Evolutionary conservation across 495 filamentous ascomycete species (phyloP).

Genomic region (Rhypophila decipiens): DNA sequence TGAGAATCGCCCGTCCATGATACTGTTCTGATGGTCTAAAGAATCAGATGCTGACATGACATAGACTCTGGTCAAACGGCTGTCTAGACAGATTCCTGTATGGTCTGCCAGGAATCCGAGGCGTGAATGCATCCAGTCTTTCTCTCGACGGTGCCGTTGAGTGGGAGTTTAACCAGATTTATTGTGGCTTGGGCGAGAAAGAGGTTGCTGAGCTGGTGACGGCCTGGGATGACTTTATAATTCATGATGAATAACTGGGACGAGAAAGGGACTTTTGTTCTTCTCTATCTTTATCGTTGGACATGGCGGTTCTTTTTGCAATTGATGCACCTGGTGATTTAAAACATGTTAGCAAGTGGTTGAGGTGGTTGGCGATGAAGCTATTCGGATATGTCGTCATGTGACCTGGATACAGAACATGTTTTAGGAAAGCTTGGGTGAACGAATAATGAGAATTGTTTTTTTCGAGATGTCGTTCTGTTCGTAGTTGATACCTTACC

Average conservation of each 20-base stretch:
- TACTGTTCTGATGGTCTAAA: neutral
- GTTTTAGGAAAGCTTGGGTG: too few relatives aligned
- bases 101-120: neutral
- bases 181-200: conserved; percentile 1
- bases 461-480: too few relatives aligned
- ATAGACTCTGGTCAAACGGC: neutral
- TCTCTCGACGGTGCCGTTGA: neutral
- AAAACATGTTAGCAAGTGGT: too few relatives aligned
- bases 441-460: too few relatives aligned
- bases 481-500: too few relatives aligned
- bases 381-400: too few relatives aligned
- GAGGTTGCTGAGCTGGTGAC: neutral
- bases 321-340: too few relatives aligned
- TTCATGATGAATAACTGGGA: conserved; percentile 5
- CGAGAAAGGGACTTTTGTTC: too few relatives aligned
- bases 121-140: neutral
- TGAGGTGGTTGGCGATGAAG: too few relatives aligned
- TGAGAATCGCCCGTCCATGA: conserved; percentile 5
- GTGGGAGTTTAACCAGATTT: conserved; percentile 10
- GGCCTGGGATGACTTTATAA: neutral
- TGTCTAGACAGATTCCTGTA: neutral
- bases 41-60: neutral
- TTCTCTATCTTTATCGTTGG: too few relatives aligned
- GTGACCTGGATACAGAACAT: too few relatives aligned
- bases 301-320: too few relatives aligned